Conservation (phyloP, 75 land plant species). For the Selaginella tamariscina region DNA sequence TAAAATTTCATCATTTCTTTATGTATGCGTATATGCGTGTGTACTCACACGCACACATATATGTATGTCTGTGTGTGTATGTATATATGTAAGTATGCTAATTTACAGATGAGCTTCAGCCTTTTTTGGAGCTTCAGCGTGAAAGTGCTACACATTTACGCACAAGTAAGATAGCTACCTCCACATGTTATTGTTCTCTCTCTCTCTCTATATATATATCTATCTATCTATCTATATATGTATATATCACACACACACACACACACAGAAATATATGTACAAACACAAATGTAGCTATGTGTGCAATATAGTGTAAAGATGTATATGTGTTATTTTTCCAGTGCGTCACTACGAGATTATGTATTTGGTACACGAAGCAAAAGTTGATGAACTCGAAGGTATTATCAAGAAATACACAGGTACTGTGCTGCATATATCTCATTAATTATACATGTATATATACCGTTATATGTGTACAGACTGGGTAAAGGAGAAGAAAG, state of each 20-base stretch:
- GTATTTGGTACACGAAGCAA: conserved; percentile 74
- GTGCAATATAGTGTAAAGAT: too few relatives aligned
- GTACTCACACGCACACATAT: too few relatives aligned
- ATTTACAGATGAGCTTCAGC: conserved; percentile 24
- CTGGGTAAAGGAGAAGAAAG: conserved; percentile 72
- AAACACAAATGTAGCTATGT: background rate
- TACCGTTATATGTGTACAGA: conserved; percentile 28
- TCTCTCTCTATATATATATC: too few relatives aligned
- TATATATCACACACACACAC: too few relatives aligned
- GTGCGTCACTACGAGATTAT: conserved; percentile 94
- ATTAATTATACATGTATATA: background rate
- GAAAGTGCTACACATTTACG: conserved; percentile 14
- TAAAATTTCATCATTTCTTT: too few relatives aligned
- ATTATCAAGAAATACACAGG: conserved; percentile 72
- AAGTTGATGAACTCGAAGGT: conserved; percentile 46
- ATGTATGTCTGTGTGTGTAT: too few relatives aligned
- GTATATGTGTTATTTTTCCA: conserved; percentile 22
- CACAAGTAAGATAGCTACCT: background rate
- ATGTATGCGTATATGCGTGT: too few relatives aligned
- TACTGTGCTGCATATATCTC: conserved; percentile 8
- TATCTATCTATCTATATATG: too few relatives aligned
- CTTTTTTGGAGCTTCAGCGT: conserved; percentile 21
- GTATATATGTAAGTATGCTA: too few relatives aligned
- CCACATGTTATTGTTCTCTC: background rate
- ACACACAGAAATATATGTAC: too few relatives aligned